A percentile compares a stretch with the other conserved stretches of the same genome.
Evolutionary conservation across 2,329 filamentous ascomycete genomes (phyloP).

Genomic region (Colletotrichum theobromicola): DNA sequence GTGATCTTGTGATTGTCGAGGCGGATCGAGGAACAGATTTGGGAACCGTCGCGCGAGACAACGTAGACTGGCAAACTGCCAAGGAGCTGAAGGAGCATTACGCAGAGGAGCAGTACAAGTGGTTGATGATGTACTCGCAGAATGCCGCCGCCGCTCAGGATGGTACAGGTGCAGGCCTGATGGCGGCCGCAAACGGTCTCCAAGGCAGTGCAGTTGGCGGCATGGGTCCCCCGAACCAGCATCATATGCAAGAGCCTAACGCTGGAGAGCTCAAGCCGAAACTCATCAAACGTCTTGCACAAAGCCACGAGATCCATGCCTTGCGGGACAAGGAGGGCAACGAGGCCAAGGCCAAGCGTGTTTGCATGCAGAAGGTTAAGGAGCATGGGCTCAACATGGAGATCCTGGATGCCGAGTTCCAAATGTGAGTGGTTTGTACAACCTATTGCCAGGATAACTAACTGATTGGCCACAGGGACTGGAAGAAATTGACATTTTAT

Average conservation of each 20-base stretch:
- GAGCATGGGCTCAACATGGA: conserved; percentile 98
- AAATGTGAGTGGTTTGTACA: conserved; percentile 77
- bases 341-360: conserved; percentile 95
- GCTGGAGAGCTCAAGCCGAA: conserved; percentile 88
- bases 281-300: conserved; percentile 93
- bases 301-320: conserved; percentile 86
- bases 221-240: conserved; percentile 77
- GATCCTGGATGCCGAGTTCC: conserved; percentile 97
- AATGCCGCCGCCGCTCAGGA: conserved; percentile 70
- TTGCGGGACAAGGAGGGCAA: conserved; percentile 96
- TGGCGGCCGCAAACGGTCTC: conserved; percentile 67
- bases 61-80: conserved; percentile 86
- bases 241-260: conserved; percentile 74
- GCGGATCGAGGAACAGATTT: conserved; percentile 96
- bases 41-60: conserved; percentile 87
- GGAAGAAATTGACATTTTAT: conserved; percentile 98
- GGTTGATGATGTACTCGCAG: conserved; percentile 98
- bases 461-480: conserved; percentile 69
- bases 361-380: conserved; percentile 95
- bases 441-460: not conserved
- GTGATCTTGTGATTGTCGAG: conserved; percentile 96
- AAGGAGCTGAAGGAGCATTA: conserved; percentile 91
- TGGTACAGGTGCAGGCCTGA: conserved; percentile 64
- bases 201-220: conserved; percentile 76
- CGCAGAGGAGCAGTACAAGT: conserved; percentile 94